These are phyloP conservation scores for Linanthus parryae DNA, from an alignment of 148 eudicot genomes.

Conservation along the genomic window DNA sequence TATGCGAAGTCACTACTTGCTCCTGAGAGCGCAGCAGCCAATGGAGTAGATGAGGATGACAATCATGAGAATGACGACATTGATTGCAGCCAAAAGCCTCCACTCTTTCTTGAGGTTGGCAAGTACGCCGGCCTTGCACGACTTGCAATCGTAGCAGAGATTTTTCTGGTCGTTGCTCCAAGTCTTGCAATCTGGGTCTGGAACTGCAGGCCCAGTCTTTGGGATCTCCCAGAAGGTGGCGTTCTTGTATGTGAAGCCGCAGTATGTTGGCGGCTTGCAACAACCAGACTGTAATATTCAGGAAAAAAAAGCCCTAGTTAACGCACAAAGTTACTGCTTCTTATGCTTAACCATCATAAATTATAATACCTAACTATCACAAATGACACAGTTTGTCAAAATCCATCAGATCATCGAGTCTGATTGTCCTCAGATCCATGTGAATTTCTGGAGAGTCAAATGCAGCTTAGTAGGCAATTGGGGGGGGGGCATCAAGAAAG, in stretches of 20 bases:
- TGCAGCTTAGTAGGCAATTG: too few species aligned
- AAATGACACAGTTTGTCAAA: too few species aligned
- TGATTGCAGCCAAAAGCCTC: slow-evolving; percentile 23
- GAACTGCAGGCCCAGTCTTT: background rate
- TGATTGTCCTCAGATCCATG: background rate
- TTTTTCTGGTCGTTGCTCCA: slow-evolving; percentile 45
- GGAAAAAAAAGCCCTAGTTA: background rate
- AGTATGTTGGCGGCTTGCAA: slow-evolving; percentile 60
- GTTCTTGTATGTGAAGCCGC: slow-evolving; percentile 34
- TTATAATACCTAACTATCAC: too few species aligned
- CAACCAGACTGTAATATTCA: slow-evolving; percentile 46
- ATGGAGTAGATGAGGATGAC: slow-evolving; percentile 35
- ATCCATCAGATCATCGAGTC: background rate
- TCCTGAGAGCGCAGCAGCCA: slow-evolving; percentile 51
- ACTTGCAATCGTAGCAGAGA: slow-evolving; percentile 49
- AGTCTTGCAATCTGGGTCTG: slow-evolving; percentile 36
- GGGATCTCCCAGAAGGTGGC: slow-evolving; percentile 42
- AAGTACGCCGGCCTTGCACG: slow-evolving; percentile 50
- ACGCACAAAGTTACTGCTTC: background rate
- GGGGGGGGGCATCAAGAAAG: too few species aligned
- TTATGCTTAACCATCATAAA: too few species aligned
- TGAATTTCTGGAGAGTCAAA: background rate
- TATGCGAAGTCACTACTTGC: too few species aligned
- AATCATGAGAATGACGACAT: slow-evolving; percentile 9
- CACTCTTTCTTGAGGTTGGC: slow-evolving; percentile 42